Evolutionary conservation across 1,284 basidiomycete species (phyloP), one percentile per base, ranked within the genome.

Genomic region (Melanopsichium pennsylvanicum): DNA sequence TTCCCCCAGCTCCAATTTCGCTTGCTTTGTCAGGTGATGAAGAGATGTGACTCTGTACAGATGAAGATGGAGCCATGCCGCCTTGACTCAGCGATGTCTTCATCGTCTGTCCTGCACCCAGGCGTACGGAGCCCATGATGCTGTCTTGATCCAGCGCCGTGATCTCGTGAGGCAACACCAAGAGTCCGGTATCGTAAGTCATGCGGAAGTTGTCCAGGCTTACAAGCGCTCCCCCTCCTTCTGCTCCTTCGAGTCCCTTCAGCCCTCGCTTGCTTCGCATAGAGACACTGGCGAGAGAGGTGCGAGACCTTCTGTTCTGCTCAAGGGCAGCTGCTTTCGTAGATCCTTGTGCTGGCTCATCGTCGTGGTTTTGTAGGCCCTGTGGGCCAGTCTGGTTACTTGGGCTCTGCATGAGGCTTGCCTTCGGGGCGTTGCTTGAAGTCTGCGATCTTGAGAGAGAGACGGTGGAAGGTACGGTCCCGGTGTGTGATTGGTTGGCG

Each of bases 251-350:
- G 4, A 76, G 42, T 0, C 73, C 74, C 6, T 58, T 47, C 12
- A 61, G 48, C 11, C 70, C 67, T 13, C 70, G 63, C 44, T 60
- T 54, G 42, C 66, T 70, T 22, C 72, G 42, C 72, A 76, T 75
- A n/a, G 59, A 46, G 13, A 69, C 42, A 27, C 50, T 56, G 9
- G 49, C 57, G 4, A 67, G 52, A 4, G 63, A 67, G 2, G 52
- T 67, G n/a, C 57, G 45, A 2, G 66, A 64, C 10, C 22, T 35
- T 11, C 59, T 34, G 27, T 68, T 71, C 39, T 60, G 66, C 44
- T 56, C 54, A 1, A 33, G 38, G 8, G 59, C 52, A n/a, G 51
- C 58, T 4, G 62, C 51, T 25, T 64, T 63, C 3, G 60, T 60
- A 3, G 52, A 54, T 12, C 47, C 62, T 23, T 61, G 58, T 4